phyloP scores from a whole-genome alignment of 306 rosid genomes.

The Quercus dentata region DNA sequence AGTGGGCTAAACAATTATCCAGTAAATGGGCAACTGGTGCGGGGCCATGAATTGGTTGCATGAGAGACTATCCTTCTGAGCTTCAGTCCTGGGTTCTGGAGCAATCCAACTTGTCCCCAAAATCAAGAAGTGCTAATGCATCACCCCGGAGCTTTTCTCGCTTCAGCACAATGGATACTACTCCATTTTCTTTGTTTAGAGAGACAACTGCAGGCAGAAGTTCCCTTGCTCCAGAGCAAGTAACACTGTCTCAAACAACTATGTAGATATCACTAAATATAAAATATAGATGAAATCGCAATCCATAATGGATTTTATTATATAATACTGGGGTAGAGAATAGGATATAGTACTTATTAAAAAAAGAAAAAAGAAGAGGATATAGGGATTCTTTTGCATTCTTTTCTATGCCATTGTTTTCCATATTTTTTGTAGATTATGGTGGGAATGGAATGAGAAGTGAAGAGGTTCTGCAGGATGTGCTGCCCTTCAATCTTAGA shows the following conservation, averaged over 20 bases:
- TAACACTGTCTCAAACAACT: neutral
- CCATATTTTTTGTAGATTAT: neutral
- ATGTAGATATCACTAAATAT: conserved; percentile 3
- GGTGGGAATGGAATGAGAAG: neutral
- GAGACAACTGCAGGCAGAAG: conserved; percentile 1
- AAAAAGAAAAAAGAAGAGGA: neutral
- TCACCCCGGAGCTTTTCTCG: conserved; percentile 33
- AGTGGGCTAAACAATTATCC: conserved; percentile 56
- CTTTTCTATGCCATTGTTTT: neutral
- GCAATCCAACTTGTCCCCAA: conserved; percentile 73
- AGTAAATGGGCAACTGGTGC: conserved; percentile 82
- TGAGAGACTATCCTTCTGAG: conserved; percentile 86
- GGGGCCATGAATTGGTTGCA: conserved; percentile 83
- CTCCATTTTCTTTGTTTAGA: conserved; percentile 24
- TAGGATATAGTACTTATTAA: neutral
- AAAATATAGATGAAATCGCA: neutral
- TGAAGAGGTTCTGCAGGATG: neutral
- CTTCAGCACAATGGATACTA: conserved; percentile 24
- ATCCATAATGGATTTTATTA: neutral
- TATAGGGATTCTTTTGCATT: neutral
- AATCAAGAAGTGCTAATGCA: conserved; percentile 23
- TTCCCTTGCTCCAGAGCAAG: neutral
- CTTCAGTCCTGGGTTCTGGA: conserved; percentile 63
- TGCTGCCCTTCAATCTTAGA: too few species aligned
- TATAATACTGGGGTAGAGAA: neutral